These are phyloP conservation scores for Cryptosporidium ryanae DNA, from an alignment of 169 alveolate species.

Conservation along the genomic window DNA sequence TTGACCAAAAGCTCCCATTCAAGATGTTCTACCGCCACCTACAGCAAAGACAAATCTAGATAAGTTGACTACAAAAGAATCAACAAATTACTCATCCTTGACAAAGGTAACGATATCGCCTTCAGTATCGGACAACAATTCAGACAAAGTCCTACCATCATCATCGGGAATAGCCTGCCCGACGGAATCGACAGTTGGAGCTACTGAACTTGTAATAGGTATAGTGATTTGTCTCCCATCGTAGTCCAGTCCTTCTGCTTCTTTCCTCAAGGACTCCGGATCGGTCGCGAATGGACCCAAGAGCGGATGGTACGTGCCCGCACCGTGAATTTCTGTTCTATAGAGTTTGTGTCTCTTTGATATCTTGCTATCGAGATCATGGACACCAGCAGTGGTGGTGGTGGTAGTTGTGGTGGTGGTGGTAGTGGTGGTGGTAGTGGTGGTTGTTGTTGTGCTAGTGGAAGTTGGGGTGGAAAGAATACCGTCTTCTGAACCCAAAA, in stretches of 20 bases:
- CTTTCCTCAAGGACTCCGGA: not conserved
- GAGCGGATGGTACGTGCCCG: too few relatives aligned
- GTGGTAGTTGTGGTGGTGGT: conserved; percentile 33
- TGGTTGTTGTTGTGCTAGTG: conserved; percentile 25
- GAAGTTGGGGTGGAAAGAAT: not conserved
- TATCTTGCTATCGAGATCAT: not conserved
- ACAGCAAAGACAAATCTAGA: not conserved
- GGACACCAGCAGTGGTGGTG: not conserved
- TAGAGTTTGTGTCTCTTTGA: not conserved
- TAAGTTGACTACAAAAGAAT: not conserved
- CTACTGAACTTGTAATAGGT: not conserved
- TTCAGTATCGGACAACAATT: not conserved
- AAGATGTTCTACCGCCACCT: not conserved
- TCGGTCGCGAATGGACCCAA: conserved; percentile 23
- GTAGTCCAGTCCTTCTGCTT: not conserved
- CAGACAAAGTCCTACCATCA: too few relatives aligned
- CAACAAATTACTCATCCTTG: not conserved
- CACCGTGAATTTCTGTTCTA: too few relatives aligned
- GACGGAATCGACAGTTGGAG: not conserved
- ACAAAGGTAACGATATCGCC: not conserved
- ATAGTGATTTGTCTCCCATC: not conserved
- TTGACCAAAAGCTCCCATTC: too few relatives aligned
- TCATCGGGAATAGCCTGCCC: too few relatives aligned
- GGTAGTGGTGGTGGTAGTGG: conserved; percentile 8
- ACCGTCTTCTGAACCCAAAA: not conserved